Evolutionary conservation across 2,329 filamentous ascomycete species (phyloP).

Genomic region (Phaeoacremonium minimum): DNA sequence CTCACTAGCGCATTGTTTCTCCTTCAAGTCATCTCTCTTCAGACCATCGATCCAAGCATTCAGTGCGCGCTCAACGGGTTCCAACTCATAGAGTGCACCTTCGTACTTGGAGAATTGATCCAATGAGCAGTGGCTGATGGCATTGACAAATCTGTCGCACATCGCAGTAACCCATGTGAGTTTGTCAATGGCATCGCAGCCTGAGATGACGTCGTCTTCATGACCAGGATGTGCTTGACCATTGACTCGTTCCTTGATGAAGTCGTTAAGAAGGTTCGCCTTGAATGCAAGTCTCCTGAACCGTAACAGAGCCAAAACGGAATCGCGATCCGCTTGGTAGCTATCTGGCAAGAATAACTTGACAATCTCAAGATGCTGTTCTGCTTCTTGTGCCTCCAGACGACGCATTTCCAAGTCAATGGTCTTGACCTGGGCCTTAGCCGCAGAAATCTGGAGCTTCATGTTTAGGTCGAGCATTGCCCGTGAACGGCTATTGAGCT

Average conservation of each 20-base stretch:
- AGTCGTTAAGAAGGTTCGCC: conserved; percentile 70
- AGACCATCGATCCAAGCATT: conserved; percentile 85
- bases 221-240: conserved; percentile 63
- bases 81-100: conserved; percentile 78
- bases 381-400: conserved; percentile 83
- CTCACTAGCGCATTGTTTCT: conserved; percentile 76
- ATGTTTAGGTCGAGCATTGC: conserved; percentile 97
- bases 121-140: conserved; percentile 73
- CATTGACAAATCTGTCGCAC: conserved; percentile 78
- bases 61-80: conserved; percentile 84
- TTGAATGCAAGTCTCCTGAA: conserved; percentile 91
- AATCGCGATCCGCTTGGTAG: conserved; percentile 76
- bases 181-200: conserved; percentile 79
- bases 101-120: conserved; percentile 77
- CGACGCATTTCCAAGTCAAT: conserved; percentile 86
- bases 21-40: conserved; percentile 79
- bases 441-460: conserved; percentile 84
- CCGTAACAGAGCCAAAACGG: conserved; percentile 80
- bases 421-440: conserved; percentile 89
- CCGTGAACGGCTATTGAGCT: conserved; percentile 80
- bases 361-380: conserved; percentile 83
- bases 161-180: conserved; percentile 79
- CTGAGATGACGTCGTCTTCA: conserved; percentile 74
- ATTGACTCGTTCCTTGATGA: conserved; percentile 74
- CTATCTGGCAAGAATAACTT: conserved; percentile 84